These are phyloP conservation scores for Chalciporus piperatus DNA, from an alignment of 768 basidiomycete species.

Conservation along the genomic window DNA sequence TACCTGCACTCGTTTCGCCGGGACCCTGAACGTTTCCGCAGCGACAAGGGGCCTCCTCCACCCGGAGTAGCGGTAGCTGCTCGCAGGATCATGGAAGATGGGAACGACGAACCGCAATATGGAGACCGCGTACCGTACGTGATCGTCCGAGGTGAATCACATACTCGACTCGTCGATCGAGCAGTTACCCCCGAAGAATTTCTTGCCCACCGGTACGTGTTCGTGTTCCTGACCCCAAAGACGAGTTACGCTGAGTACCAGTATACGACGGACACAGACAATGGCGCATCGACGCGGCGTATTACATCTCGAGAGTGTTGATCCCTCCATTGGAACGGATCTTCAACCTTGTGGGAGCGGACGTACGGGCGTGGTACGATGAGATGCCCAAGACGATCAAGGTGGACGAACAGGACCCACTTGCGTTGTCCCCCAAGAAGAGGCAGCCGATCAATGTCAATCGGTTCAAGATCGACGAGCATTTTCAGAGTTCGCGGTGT, in stretches of 20 bases:
- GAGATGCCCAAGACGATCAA: constrained; percentile 72
- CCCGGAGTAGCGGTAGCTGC: constrained; percentile 91
- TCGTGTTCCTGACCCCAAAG: too few relatives aligned
- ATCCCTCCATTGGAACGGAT: constrained; percentile 90
- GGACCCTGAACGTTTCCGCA: constrained; percentile 29
- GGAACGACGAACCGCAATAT: constrained; percentile 83
- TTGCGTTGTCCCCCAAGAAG: constrained; percentile 37
- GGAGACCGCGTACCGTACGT: constrained; percentile 93
- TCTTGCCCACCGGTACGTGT: constrained; percentile 55
- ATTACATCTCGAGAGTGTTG: constrained; percentile 85
- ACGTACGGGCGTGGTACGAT: constrained; percentile 82
- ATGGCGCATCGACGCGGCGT: constrained; percentile 75
- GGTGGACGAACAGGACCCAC: constrained; percentile 34
- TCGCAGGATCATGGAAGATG: constrained; percentile 67
- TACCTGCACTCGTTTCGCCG: background rate
- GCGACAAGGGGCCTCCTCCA: constrained; percentile 81
- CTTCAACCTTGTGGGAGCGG: constrained; percentile 87
- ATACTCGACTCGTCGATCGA: constrained; percentile 66
- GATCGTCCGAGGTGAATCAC: constrained; percentile 64
- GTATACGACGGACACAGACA: constrained; percentile 40
- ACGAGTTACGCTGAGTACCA: too few relatives aligned
- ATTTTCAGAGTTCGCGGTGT: constrained; percentile 71
- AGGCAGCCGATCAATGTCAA: constrained; percentile 30
- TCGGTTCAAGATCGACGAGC: constrained; percentile 63
- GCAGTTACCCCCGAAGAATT: constrained; percentile 74